These are phyloP conservation scores for Iris macrosiphon DNA, from an alignment of 106 monocot species.

Conservation along the genomic window DNA sequence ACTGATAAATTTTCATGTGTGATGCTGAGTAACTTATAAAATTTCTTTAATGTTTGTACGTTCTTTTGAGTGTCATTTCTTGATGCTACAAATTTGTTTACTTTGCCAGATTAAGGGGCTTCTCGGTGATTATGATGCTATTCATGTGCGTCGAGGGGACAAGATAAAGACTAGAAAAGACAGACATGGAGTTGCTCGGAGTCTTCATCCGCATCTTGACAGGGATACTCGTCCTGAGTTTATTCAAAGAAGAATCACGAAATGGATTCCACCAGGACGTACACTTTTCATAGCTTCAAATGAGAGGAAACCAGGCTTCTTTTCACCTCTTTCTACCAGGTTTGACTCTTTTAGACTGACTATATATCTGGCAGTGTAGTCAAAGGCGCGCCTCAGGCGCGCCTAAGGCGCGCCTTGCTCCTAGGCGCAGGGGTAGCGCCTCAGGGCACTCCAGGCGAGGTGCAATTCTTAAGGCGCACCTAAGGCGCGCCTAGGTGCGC, in stretches of 20 bases:
- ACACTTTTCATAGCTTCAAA: slow-evolving; percentile 86
- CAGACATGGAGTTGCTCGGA: slow-evolving; percentile 50
- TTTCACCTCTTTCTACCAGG: slow-evolving; percentile 58
- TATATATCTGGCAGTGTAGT: no score
- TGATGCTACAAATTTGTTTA: no score
- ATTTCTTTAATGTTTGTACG: no score
- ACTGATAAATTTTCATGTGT: no score
- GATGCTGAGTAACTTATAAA: no score
- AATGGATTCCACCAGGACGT: slow-evolving; percentile 73
- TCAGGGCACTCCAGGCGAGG: no score
- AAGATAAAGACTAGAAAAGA: slow-evolving; percentile 77
- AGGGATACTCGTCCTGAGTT: slow-evolving; percentile 82
- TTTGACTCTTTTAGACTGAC: not conserved
- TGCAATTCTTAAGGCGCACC: no score
- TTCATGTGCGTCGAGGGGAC: slow-evolving; percentile 90
- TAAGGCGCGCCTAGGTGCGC: no score
- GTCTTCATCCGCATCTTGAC: slow-evolving; percentile 77
- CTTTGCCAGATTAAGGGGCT: slow-evolving; percentile 48
- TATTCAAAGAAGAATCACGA: slow-evolving; percentile 59
- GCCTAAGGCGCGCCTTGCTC: no score
- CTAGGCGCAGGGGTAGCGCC: no score
- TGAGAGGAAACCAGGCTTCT: slow-evolving; percentile 68
- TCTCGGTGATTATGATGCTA: slow-evolving; percentile 86
- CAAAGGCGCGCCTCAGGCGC: no score
- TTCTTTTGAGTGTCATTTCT: no score